Evolutionary conservation across 2,329 filamentous ascomycete species (phyloP).

Genomic region (Westerdykella aurantiaca): DNA sequence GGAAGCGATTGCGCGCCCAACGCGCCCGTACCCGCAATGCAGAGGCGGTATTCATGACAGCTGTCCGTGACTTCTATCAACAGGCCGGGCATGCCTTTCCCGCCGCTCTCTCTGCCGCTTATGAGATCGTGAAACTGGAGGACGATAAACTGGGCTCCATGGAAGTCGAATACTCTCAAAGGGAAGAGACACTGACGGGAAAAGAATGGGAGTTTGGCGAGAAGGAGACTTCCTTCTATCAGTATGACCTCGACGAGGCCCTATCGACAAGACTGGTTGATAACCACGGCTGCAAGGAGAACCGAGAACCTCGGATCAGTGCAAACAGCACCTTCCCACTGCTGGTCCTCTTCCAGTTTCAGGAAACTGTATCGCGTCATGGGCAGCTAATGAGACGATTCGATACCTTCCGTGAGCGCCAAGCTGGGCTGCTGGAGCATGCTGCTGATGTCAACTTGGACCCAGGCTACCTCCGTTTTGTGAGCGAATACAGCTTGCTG

Average conservation of each 20-base stretch:
- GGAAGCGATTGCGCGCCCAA: constrained; percentile 5
- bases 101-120: constrained; percentile 4
- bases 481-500: constrained; percentile 2
- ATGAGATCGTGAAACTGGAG: constrained; percentile 5
- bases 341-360: not conserved
- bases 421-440: constrained; percentile 2
- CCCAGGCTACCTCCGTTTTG: not conserved
- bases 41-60: constrained; percentile 11
- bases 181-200: constrained; percentile 10
- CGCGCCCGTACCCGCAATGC: constrained; percentile 7
- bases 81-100: constrained; percentile 3
- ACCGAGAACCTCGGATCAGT: not conserved
- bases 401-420: constrained; percentile 3
- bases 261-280: not conserved
- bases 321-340: constrained; percentile 1
- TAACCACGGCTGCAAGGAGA: not conserved
- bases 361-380: constrained; percentile 1
- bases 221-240: constrained; percentile 16
- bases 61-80: constrained; percentile 6
- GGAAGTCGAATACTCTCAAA: constrained; percentile 15
- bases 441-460: not conserved
- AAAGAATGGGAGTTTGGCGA: constrained; percentile 16
- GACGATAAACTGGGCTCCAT: constrained; percentile 12
- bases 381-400: constrained; percentile 6
- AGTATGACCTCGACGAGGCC: constrained; percentile 8